Evolutionary conservation across 306 rosid species (phyloP).

Genomic region (Vicia villosa): DNA sequence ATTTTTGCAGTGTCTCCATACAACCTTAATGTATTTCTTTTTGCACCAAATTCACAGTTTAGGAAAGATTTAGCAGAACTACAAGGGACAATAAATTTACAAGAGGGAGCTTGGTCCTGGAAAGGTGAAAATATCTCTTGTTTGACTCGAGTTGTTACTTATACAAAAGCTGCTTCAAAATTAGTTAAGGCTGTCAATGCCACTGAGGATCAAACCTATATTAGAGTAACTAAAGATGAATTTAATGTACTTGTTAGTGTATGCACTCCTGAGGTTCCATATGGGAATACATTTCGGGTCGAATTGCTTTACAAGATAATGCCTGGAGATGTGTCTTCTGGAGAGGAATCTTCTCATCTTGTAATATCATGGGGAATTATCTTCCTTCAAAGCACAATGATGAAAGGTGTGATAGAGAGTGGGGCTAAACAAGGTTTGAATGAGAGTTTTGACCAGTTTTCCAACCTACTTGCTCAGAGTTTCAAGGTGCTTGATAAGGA

Average conservation of each 20-base stretch:
- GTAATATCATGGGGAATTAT: slow-evolving; percentile 72
- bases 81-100: slow-evolving; percentile 62
- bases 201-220: slow-evolving; percentile 79
- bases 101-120: slow-evolving; percentile 79
- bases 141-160: slow-evolving; percentile 65
- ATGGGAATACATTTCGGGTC: slow-evolving; percentile 65
- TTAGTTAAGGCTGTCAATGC: slow-evolving; percentile 66
- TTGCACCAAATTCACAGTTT: slow-evolving; percentile 72
- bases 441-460: slow-evolving; percentile 68
- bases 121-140: slow-evolving; percentile 56
- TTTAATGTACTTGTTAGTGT: slow-evolving; percentile 58
- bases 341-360: slow-evolving; percentile 61
- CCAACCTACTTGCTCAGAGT: slow-evolving; percentile 51
- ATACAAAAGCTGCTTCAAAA: slow-evolving; percentile 66
- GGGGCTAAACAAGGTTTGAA: slow-evolving; percentile 74
- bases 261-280: slow-evolving; percentile 85
- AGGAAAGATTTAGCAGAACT: slow-evolving; percentile 62
- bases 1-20: slow-evolving; percentile 48
- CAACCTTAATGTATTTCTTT: slow-evolving; percentile 63
- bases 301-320: slow-evolving; percentile 86
- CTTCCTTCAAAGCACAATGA: slow-evolving; percentile 74
- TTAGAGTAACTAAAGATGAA: slow-evolving; percentile 62
- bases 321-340: slow-evolving; percentile 59
- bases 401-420: slow-evolving; percentile 79
- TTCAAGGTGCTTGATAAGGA: slow-evolving; percentile 48